Evolutionary conservation across 495 filamentous ascomycete species (phyloP), one percentile per base, ranked within the genome.

Genomic region (Tuber indicum): DNA sequence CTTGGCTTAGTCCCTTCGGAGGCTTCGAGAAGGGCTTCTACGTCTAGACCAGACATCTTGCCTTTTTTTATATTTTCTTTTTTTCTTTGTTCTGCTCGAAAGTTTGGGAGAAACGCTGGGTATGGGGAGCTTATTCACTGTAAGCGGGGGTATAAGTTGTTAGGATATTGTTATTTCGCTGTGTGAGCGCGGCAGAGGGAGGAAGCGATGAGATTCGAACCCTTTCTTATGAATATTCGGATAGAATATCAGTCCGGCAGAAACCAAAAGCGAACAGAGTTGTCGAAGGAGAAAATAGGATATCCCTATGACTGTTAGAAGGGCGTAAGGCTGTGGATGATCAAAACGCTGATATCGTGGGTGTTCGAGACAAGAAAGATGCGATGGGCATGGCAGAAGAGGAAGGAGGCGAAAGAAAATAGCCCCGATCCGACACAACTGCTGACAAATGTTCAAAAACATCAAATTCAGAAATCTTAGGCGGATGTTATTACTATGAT

Each of bases 1-100:
- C 89, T 88, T 75, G 86, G 83, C 77, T 85, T 87, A 80, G 87
- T 84, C 73, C 86, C 91, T 62, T 94, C 94, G 80, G 94, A 94
- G 47, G 92, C 93, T 86, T 97, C 94, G 82, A 97, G 89, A 77
- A 97, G 91, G 82, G 94, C 94, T 89, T 97, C 94, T 81, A 97
- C 93, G 84, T 97, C 93, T 83, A 96, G 88, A 86, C 91, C 91
- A 84, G 94, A 95, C 94, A 97, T 97, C 72, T 82, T 86, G 78
- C 73, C 77, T 77, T 78, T 77, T 75, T 82, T 78, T 76, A 43
- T 79, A 72, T 41, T 36, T 70, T 42, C 7, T 58, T 58, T 76
- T 76, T 75, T 72, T 36, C 6, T 19, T 66, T 36, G 58, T 66
- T 66, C 32, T 66, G 58, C 74, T 66, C 52, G 47, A 21, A 26